phyloP scores from a whole-genome alignment of 2,329 filamentous ascomycete species.

The Rosellinia necatrix region DNA sequence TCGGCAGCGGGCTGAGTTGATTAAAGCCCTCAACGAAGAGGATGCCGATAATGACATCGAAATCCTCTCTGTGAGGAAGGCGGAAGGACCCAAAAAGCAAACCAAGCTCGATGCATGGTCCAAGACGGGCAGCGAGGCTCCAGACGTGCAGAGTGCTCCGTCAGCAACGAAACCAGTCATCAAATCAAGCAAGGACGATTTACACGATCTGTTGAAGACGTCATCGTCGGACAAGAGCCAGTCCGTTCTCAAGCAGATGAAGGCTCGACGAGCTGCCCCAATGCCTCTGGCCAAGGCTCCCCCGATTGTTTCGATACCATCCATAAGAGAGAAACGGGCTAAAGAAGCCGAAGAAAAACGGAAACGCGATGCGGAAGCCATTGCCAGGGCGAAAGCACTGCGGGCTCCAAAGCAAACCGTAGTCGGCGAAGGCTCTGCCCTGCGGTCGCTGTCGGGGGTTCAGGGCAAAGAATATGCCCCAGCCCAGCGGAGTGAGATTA shows the following conservation, averaged over 20 bases:
- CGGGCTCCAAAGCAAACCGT: conserved; percentile 58
- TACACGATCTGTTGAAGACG: conserved; percentile 51
- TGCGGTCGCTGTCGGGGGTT: conserved; percentile 70
- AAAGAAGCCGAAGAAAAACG: conserved; percentile 76
- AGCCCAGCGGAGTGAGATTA: conserved; percentile 76
- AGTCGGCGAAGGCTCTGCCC: conserved; percentile 77
- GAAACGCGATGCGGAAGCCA: conserved; percentile 71
- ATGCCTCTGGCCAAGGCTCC: conserved; percentile 43
- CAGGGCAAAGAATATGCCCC: conserved; percentile 78
- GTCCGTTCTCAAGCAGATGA: conserved; percentile 53
- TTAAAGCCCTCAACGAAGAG: conserved; percentile 64
- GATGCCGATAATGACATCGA: conserved; percentile 57
- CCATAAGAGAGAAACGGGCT: conserved; percentile 75
- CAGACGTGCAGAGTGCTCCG: conserved; percentile 27
- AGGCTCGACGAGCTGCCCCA: conserved; percentile 39
- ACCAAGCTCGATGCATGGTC: conserved; percentile 66
- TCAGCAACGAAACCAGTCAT: conserved; percentile 28
- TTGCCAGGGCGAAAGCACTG: conserved; percentile 70
- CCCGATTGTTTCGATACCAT: conserved; percentile 47
- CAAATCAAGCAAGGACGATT: conserved; percentile 52
- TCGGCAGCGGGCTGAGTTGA: conserved; percentile 83
- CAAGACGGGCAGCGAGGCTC: conserved; percentile 50
- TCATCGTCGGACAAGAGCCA: conserved; percentile 51
- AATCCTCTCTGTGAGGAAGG: conserved; percentile 49
- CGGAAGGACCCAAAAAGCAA: conserved; percentile 56